A percentile compares a stretch with the other conserved stretches of the same genome.
Conservation (phyloP, 805 yeast species). For the Metschnikowia lachancei region DNA sequence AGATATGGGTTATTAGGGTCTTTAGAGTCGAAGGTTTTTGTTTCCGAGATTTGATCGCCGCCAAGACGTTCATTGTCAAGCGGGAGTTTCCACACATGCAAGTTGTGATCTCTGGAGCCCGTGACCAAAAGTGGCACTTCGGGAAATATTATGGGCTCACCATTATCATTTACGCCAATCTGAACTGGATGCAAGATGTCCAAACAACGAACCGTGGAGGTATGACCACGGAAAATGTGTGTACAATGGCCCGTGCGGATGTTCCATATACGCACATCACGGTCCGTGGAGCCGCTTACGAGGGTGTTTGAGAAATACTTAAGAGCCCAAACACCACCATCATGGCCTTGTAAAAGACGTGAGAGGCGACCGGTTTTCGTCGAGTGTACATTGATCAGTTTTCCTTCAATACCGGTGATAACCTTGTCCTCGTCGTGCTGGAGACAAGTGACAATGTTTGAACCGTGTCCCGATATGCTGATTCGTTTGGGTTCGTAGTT, state of each 20-base stretch:
- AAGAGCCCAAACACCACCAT: conserved; percentile 98
- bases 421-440: conserved; percentile 90
- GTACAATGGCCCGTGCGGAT: conserved; percentile 81
- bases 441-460: conserved; percentile 88
- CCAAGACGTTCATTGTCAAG: conserved; percentile 37
- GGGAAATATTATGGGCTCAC: conserved; percentile 56
- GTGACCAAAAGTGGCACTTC: conserved; percentile 60
- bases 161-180: conserved; percentile 60
- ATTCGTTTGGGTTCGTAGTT: conserved; percentile 63
- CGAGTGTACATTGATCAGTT: conserved; percentile 74
- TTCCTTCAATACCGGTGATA: conserved; percentile 90
- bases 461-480: conserved; percentile 61
- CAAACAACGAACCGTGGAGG: conserved; percentile 88
- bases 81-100: conserved; percentile 58
- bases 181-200: conserved; percentile 72
- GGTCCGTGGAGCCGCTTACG: conserved; percentile 92
- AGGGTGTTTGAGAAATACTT: conserved; percentile 79
- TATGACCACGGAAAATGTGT: conserved; percentile 87
- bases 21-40: conserved; percentile 32
- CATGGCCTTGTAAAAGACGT: conserved; percentile 75
- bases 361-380: conserved; percentile 67
- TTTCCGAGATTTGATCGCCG: conserved; percentile 35
- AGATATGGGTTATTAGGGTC: conserved; percentile 29
- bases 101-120: conserved; percentile 45
- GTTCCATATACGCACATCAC: conserved; percentile 93